A percentile compares a stretch with the other conserved stretches of the same genome.
phyloP scores from a whole-genome alignment of 345 rosid genomes.

The Salix exigua region DNA sequence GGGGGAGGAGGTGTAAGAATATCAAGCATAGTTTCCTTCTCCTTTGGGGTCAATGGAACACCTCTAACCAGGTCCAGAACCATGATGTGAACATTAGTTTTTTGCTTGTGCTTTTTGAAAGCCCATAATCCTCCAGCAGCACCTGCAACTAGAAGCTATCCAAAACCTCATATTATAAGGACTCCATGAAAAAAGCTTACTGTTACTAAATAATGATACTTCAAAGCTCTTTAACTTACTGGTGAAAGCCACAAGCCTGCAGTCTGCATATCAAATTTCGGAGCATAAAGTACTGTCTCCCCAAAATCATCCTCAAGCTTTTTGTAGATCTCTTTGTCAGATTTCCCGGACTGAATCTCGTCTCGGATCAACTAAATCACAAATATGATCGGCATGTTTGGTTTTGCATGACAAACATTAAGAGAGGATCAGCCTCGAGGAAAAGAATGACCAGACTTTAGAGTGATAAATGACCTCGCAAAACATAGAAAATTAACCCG shows the following conservation, averaged over 20 bases:
- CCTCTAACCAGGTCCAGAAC: slow-evolving; percentile 81
- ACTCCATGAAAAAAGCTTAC: slow-evolving; percentile 11
- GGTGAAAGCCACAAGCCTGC: slow-evolving; percentile 92
- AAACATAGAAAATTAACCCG: neutral
- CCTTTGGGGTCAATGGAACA: slow-evolving; percentile 72
- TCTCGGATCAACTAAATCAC: slow-evolving; percentile 76
- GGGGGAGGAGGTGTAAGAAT: slow-evolving; percentile 79
- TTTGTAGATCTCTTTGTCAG: slow-evolving; percentile 84
- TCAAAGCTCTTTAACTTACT: slow-evolving; percentile 41
- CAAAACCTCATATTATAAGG: slow-evolving; percentile 12
- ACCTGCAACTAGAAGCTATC: slow-evolving; percentile 59
- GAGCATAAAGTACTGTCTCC: slow-evolving; percentile 92
- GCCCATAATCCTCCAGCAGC: slow-evolving; percentile 70
- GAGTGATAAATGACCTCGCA: neutral
- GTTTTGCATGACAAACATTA: neutral
- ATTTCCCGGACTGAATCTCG: slow-evolving; percentile 77
- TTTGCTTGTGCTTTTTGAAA: slow-evolving; percentile 65
- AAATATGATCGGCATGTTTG: neutral
- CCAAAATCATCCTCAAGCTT: slow-evolving; percentile 94
- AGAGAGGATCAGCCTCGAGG: neutral
- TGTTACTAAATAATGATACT: neutral
- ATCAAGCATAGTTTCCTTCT: slow-evolving; percentile 83
- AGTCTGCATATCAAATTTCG: slow-evolving; percentile 87
- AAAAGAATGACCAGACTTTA: neutral
- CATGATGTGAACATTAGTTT: slow-evolving; percentile 77